Evolutionary conservation across 495 filamentous ascomycete genomes (phyloP).

Genomic region (Annulohypoxylon bovei): DNA sequence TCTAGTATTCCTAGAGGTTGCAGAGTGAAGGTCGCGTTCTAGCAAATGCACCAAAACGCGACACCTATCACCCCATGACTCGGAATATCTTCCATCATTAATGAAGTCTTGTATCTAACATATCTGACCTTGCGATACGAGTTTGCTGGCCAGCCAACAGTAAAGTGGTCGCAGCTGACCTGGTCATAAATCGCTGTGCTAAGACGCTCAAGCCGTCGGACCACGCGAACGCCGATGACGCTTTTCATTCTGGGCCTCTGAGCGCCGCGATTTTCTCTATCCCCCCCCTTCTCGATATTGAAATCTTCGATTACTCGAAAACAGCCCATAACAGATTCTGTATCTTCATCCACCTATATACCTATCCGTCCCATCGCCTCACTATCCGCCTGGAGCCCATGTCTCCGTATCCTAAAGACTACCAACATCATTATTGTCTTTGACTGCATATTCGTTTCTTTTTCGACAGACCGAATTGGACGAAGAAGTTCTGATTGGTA

Average conservation of each 20-base stretch:
- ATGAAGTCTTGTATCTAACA: slow-evolving; percentile 1
- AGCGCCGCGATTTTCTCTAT: slow-evolving; percentile 16
- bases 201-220: slow-evolving; percentile 42
- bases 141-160: slow-evolving; percentile 21
- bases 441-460: background rate
- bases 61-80: background rate
- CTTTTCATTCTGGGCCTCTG: slow-evolving; percentile 23
- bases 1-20: background rate
- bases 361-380: background rate
- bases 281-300: slow-evolving; percentile 17
- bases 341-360: background rate
- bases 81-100: background rate
- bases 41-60: background rate
- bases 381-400: background rate
- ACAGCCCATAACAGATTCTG: background rate
- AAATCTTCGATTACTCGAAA: slow-evolving; percentile 8
- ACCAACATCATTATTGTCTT: background rate
- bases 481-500: background rate
- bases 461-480: background rate
- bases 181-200: slow-evolving; percentile 24
- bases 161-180: slow-evolving; percentile 25
- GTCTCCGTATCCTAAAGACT: background rate
- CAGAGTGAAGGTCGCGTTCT: slow-evolving; percentile 5
- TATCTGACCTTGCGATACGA: slow-evolving; percentile 14
- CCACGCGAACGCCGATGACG: slow-evolving; percentile 33